Evolutionary conservation across 1,284 basidiomycete species (phyloP), one percentile per base, ranked within the genome.

Genomic region (Melampsora americana): DNA sequence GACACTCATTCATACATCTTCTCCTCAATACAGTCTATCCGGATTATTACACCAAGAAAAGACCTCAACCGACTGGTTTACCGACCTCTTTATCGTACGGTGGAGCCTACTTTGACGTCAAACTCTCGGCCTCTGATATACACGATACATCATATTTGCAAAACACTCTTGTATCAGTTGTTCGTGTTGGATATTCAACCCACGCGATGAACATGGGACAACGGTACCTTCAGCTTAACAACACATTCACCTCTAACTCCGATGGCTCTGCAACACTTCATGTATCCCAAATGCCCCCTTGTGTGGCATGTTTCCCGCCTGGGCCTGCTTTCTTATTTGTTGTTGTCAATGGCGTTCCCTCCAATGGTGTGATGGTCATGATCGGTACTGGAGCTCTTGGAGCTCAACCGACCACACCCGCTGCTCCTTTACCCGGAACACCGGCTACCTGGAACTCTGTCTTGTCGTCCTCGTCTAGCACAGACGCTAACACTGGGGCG

Each of bases 281-380:
- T 82, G 90, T 92, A 70, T 85, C 90, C 0, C 92, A 93, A 82
- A 85, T 88, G 35, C 90, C 90, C 1, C 90, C 92, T 0, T 93
- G 93, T 83, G 83, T 93, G 7, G 90, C 90, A 81, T 84, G 95
- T 78, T 87, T 94, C 86, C 89, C 89, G 39, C 93, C 93, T 18
- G 93, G 93, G 20, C 92, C 93, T 1, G 90, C 88, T 0, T 86
- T 93, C 79, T 80, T 94, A 76, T 95, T 89, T 82, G 90, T 95
- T 79, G 89, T 88, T 56, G 85, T 93, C 79, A 86, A 90, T 79
- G 93, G 92, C 66, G 88, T 96, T 26, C 93, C 93, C 0, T 90
- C 89, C 73, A 89, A 89, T 75, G 93, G 90, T 0, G 86, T 87
- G 0, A 87, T 87, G 83, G 86, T 93, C 76, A 90, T 87, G 79